Conservation (phyloP, 2,329 filamentous ascomycete genomes). For the Xylariaceae sp. region DNA sequence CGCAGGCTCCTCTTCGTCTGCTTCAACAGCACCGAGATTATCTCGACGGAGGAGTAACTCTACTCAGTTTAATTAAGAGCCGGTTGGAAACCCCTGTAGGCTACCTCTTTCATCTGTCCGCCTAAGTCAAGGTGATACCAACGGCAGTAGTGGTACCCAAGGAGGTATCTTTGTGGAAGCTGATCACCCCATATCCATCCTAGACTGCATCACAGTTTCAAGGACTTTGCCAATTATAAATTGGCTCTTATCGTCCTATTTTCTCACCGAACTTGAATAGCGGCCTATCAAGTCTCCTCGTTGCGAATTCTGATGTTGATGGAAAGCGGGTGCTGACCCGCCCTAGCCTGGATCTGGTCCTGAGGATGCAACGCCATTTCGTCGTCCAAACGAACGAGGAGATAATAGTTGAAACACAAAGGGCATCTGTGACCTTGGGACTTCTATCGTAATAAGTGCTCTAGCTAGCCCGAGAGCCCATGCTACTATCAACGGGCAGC, state of each 20-base stretch:
- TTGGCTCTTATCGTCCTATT: background rate
- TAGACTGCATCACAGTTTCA: constrained; percentile 7
- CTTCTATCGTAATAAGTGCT: background rate
- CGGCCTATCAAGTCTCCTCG: background rate
- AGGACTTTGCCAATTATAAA: background rate
- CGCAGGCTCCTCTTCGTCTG: background rate
- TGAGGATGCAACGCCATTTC: background rate
- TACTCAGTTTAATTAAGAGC: background rate
- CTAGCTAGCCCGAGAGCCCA: background rate
- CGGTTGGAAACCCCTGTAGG: background rate
- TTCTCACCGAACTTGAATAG: constrained; percentile 12
- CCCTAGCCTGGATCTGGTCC: background rate
- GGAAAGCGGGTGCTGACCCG: background rate
- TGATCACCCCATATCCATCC: constrained; percentile 6
- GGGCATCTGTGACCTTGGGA: background rate
- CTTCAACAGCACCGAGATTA: background rate
- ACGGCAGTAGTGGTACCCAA: constrained; percentile 31
- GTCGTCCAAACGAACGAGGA: background rate
- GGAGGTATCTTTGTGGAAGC: constrained; percentile 5
- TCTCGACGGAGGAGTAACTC: background rate
- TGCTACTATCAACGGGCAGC: background rate
- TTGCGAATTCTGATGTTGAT: background rate
- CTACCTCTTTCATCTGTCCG: constrained; percentile 26
- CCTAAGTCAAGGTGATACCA: constrained; percentile 26
- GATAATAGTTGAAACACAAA: background rate